Evolutionary conservation across 1,139 yeast species (phyloP), one percentile per base, ranked within the genome.

Genomic region (Geotrichum restrictum): DNA sequence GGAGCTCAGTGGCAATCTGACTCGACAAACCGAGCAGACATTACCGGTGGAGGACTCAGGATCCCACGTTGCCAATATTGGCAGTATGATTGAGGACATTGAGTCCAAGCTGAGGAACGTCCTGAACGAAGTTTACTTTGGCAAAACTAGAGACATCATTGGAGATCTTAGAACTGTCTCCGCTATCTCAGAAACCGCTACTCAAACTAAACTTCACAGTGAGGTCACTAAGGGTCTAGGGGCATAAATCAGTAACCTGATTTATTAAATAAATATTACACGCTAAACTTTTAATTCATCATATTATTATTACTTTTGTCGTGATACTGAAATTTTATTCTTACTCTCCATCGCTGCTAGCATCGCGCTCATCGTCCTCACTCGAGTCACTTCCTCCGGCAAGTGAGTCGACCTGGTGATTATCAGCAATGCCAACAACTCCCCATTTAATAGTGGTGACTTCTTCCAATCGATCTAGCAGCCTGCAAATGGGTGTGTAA

Each of bases 81-180:
- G 98, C 24, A 76, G 85, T 1, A 69, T 91, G 63, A 79, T 93
- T 27, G 98, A 93, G 69, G 96, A 88, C 59, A 78, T 88, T 49
- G 98, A 93, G 70, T 82, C 86, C 60, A 88, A 85, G 67, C 76
- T 93, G 72, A 80, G 98, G 69, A 88, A 86, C 63, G 75, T 87
- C 71, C 76, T 93, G 57, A 96, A 91, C 67, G 96, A 88, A 59
- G 98, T 93, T 27, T 93, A 93, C 68, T 93, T 93, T 66, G 98
- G 95, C 64, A 93, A 93, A 73, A 87, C 96, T 36, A 83, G 88
- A 65, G 97, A 91, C 65, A 83, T 91, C 50, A 72, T 88, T 22
- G 79, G 81, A 48, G 95, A 87, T 64, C 74, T 88, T 62, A 76
- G 95, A 63, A 76, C 63, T 32, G 62, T 68, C 16, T 62, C 64